phyloP scores from a whole-genome alignment of 805 yeast species.

The Wickerhamomyces canadensis region DNA sequence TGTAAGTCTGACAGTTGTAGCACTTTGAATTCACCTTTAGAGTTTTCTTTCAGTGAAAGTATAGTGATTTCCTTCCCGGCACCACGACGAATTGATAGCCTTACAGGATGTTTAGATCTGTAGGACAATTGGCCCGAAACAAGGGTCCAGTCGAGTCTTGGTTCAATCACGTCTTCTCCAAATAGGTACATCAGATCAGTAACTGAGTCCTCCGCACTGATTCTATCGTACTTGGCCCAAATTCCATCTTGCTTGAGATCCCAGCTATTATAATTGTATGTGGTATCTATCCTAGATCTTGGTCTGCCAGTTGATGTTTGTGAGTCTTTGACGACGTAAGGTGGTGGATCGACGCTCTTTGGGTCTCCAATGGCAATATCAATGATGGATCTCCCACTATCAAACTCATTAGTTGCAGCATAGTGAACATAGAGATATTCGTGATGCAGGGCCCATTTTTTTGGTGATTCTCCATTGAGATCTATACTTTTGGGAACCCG shows the following conservation, averaged over 20 bases:
- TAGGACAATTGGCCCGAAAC: slow-evolving; percentile 14
- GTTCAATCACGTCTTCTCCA: slow-evolving; percentile 52
- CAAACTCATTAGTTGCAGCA: slow-evolving; percentile 6
- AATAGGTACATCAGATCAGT: slow-evolving; percentile 46
- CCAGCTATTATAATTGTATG: slow-evolving; percentile 33
- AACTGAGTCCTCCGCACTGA: slow-evolving; percentile 28
- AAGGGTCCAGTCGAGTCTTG: slow-evolving; percentile 51
- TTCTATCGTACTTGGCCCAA: slow-evolving; percentile 49
- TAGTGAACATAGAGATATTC: slow-evolving; percentile 26
- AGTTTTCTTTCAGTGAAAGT: slow-evolving; percentile 22
- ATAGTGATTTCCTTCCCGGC: background rate
- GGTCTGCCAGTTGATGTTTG: slow-evolving; percentile 23
- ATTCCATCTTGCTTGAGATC: slow-evolving; percentile 40
- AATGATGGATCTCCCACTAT: slow-evolving; percentile 28
- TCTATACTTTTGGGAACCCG: slow-evolving; percentile 22
- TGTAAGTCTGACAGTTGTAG: slow-evolving; percentile 66
- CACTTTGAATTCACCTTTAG: slow-evolving; percentile 45
- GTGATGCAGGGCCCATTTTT: slow-evolving; percentile 16
- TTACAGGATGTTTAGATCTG: slow-evolving; percentile 2
- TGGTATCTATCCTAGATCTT: slow-evolving; percentile 20
- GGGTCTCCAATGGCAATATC: slow-evolving; percentile 40
- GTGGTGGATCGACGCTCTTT: slow-evolving; percentile 30
- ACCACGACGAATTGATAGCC: slow-evolving; percentile 6
- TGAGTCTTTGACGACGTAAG: slow-evolving; percentile 31
- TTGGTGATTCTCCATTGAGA: slow-evolving; percentile 13